phyloP scores from a whole-genome alignment of 1,284 basidiomycete species.

The Phenoliferia sp. region DNA sequence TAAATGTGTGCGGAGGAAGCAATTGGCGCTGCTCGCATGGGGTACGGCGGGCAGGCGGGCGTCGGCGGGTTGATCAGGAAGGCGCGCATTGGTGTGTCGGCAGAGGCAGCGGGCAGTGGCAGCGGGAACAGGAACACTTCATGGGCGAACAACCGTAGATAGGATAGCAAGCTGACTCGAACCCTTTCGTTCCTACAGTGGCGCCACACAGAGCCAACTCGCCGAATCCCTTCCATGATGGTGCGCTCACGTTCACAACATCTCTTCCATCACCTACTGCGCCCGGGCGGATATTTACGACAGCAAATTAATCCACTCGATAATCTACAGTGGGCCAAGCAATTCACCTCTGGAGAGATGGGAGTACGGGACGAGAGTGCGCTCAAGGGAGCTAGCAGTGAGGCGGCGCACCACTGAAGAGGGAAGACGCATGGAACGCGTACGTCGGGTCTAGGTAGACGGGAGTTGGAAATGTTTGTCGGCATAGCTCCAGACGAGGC shows the following conservation, averaged over 20 bases:
- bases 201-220: conserved; percentile 46
- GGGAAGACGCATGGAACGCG: no score
- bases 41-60: neutral
- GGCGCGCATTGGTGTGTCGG: neutral
- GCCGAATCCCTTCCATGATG: conserved; percentile 46
- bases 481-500: no score
- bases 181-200: conserved; percentile 30
- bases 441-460: no score
- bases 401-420: conserved; percentile 25
- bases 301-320: neutral
- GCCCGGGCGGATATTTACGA: no score
- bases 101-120: no score
- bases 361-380: conserved; percentile 34
- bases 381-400: conserved; percentile 19
- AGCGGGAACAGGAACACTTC: neutral
- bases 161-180: neutral
- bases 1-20: no score
- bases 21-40: no score
- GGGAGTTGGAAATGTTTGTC: no score
- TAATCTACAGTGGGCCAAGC: conserved; percentile 35
- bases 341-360: conserved; percentile 33
- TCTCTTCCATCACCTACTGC: neutral
- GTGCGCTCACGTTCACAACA: conserved; percentile 33
- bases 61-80: no score
- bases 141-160: neutral